A percentile compares a stretch with the other conserved stretches of the same genome.
Evolutionary conservation across 129 eudicot genomes (phyloP).

Genomic region (Artemisia argyi): DNA sequence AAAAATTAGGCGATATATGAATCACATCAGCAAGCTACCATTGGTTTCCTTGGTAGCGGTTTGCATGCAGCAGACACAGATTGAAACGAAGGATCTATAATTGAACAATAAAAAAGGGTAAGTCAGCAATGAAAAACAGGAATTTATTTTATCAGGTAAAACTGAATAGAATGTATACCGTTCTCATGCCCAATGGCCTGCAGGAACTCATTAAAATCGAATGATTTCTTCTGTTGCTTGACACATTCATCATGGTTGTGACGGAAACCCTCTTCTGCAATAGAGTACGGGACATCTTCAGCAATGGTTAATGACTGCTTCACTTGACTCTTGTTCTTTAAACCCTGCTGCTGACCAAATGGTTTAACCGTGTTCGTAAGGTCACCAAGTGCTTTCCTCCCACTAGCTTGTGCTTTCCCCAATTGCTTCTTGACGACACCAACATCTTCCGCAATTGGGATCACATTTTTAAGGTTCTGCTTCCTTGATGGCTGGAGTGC

Average conservation of each 20-base stretch:
- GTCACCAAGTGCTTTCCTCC: conserved; percentile 75
- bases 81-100: conserved; percentile 19
- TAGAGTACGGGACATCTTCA: conserved; percentile 30
- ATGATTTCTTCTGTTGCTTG: conserved; percentile 38
- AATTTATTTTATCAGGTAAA: background rate
- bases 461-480: conserved; percentile 45
- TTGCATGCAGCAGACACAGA: conserved; percentile 4
- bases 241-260: conserved; percentile 72
- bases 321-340: conserved; percentile 32
- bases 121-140: background rate
- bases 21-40: conserved; percentile 12
- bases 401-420: conserved; percentile 30
- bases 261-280: conserved; percentile 52
- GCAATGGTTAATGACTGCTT: conserved; percentile 39
- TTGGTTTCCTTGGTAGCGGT: conserved; percentile 1
- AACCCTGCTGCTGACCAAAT: conserved; percentile 30
- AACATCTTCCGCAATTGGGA: conserved; percentile 49
- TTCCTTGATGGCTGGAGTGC: conserved; percentile 47
- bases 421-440: conserved; percentile 32
- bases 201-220: conserved; percentile 45
- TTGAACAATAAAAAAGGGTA: conserved; percentile 11
- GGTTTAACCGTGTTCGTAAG: conserved; percentile 74
- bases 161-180: conserved; percentile 27
- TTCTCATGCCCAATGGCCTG: conserved; percentile 46
- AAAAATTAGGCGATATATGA: background rate